phyloP scores from a whole-genome alignment of 1,284 basidiomycete species.

The Irpex sp. region DNA sequence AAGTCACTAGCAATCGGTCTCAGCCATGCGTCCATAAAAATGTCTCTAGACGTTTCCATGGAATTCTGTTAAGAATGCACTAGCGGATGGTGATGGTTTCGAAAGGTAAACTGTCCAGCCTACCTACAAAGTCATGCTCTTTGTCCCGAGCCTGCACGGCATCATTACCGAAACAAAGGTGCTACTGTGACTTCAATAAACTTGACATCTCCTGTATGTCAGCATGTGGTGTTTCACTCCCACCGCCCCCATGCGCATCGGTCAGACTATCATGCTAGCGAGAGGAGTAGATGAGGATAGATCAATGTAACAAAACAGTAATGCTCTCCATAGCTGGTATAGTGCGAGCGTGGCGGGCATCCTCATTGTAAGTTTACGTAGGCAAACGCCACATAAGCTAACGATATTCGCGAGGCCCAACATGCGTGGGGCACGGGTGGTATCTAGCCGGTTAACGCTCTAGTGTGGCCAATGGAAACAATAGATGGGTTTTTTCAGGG shows the following conservation, averaged over 20 bases:
- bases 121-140: not conserved
- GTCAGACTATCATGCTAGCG: not conserved
- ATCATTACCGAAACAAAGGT: not conserved
- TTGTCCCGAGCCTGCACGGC: not conserved
- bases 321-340: not conserved
- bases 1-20: not conserved
- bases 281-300: not conserved
- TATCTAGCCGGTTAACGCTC: not conserved
- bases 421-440: not conserved
- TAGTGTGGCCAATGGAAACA: not conserved
- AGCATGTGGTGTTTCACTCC: not conserved
- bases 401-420: not conserved
- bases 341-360: not conserved
- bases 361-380: constrained; percentile 2
- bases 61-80: not conserved
- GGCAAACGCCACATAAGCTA: not conserved
- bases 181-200: not conserved
- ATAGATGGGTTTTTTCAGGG: not conserved
- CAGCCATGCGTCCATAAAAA: no score
- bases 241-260: not conserved
- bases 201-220: not conserved
- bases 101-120: no score
- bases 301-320: constrained; percentile 1
- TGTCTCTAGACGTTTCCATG: not conserved
- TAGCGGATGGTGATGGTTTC: not conserved